Evolutionary conservation across 768 basidiomycete genomes (phyloP), one percentile per base, ranked within the genome.

Genomic region (Lactarius vividus): DNA sequence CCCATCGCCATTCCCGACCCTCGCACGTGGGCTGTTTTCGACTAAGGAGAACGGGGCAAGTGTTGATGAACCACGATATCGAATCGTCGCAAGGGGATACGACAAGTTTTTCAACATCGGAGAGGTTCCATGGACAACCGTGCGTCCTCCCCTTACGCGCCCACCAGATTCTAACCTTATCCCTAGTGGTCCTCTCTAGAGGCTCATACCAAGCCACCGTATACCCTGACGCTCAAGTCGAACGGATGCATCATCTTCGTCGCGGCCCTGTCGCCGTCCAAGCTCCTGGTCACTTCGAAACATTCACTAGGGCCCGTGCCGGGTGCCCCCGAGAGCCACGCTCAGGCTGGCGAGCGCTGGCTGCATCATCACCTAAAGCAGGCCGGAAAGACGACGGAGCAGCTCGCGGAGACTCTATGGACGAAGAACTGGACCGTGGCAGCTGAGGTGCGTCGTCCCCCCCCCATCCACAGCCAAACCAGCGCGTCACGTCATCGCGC

Each of bases 41-140:
- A 75, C 79, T 13, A 83, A 89, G 55, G 73, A 78, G 18, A 69
- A 75, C 59, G 68, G 64, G 1, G 29, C 29, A 29, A 29, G 3
- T 0, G 29, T 29, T 5, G 77, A 75, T 52, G 74, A 81, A 65
- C 29, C 67, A 57, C 74, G 73, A 60, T 76, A 81, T 66, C 79
- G 87, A 63, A 95, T 99, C 63, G 87, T 97, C 1, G 89, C 84
- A 0, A 80, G 97, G 55, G 97, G 96, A 0, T 98, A 99, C 74
- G 97, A 98, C 80, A 99, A 99, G 79, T 98, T 99, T 77, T 98
- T 98, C 81, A 98, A 97, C 74, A 92, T 97, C 37, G 92, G 88
- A 4, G 97, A 99, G 75, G 94, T 98, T 5, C 92, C 89, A 2
- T 98, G 96, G 94, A 96, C 90, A 0, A 87, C 87, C 63, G 96